Evolutionary conservation across 192 early-diverging fungal species (phyloP), one percentile per base, ranked within the genome.

Genomic region (Cetraspora pellucida): DNA sequence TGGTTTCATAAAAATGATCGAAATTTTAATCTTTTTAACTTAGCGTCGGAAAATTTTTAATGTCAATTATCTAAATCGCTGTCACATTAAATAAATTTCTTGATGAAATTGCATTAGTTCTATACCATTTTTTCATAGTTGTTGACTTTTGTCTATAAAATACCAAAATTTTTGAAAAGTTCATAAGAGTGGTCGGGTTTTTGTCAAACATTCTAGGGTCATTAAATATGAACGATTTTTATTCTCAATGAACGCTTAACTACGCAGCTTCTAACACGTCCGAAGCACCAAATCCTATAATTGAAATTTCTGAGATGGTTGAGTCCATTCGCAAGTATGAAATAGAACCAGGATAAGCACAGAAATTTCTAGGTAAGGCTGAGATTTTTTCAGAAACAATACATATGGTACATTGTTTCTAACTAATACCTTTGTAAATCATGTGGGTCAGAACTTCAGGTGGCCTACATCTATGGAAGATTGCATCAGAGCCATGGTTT

Each of bases 381-480:
- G 45, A 67, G 46, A 44, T 14, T 67, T 67, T 27, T 19, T 16
- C 21, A 67, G 0, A 44, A 67, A 13, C 44, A 67, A 27, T 67
- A 71, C 46, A 19, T 52, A 28, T 54, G 28, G 19, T 1, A 67
- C 2, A 67, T 16, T 49, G 23, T 67, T 55, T 72, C 54, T 72
- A 72, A 72, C 50, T 43, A 57, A 72, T 72, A 2, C 11, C 70
- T 55, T 72, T 72, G 70, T 57, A 72, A 50, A 72, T 72, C 23
- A 5, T 57, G 52, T 72, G n/a, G 69, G 25, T 1, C 49, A 55
- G 25, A 43, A 57, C 28, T 72, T 72, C 50, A 67, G 44, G 9
- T 67, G 65, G 65, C 65, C 65, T 27, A 17, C 28, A 5, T 72
- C 49, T 4, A 72, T 72, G 52, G 16, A 52, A 6, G 30, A 72